Base-by-base conservation (phyloP, 805 yeast species). In the Jamesozyma lodderae region DNA sequence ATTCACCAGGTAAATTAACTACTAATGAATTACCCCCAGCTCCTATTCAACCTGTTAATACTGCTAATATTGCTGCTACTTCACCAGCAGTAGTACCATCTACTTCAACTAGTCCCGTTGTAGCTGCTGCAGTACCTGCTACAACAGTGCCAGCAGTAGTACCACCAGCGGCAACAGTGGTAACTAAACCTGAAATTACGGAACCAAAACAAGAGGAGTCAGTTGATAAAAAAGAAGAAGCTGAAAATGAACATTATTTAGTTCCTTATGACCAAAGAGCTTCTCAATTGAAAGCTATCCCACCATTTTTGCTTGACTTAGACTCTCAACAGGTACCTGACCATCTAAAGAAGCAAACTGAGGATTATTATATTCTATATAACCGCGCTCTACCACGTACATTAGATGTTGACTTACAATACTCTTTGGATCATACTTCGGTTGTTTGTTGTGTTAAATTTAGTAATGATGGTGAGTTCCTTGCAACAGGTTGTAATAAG, bases 401-500 rank as follows among this genome's bases (percentile, higher is more conserved):
- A 31, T 73, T 85, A 44, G 96, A 90, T 56, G 88, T 90, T 37
- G 92, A 87, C 36, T 69, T 88, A 46, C 84, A 87, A 48, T 90
- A 82, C 55, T 81, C 95, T 9, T 74, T 90, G 52, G 95, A 85
- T 59, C 98, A 90, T 66, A 74, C 87, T 16, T 83, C 95, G 3
- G 97, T 90, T 33, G 98, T 90, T 37, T 90, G 98, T 68, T 90
- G 97, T 64, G 97, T 90, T 41, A 74, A 95, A 44, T 90, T 92
- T 68, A 79, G 90, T 41, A 77, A 78, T 46, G 95, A 86, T 60
- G 97, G 97, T 45, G 82, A 83, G 63, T 84, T 75, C 57, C 70
- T 90, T 50, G 98, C 98, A 18, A 92, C 97, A n/a, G 98, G 98
- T 35, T 90, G 96, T 69, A 90, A 90, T 67, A 86, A 87, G 59